Evolutionary conservation across 2,329 filamentous ascomycete genomes (phyloP).

Genomic region (Hypoxylon sp.): DNA sequence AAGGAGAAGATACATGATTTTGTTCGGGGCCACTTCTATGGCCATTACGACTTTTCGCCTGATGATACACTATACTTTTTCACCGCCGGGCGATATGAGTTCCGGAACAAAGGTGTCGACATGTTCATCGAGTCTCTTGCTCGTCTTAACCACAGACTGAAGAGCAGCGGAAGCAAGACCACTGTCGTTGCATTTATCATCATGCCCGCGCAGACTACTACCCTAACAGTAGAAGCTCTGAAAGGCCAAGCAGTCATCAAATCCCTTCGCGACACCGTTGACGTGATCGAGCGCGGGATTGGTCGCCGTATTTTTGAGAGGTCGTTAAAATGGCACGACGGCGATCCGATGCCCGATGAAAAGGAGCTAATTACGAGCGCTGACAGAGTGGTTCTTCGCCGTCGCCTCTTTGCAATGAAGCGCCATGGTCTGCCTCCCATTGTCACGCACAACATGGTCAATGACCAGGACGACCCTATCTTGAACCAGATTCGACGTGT

Average conservation of each 20-base stretch:
- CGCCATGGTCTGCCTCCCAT: constrained; percentile 90
- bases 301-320: constrained; percentile 95
- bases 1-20: constrained; percentile 99
- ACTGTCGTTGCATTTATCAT: constrained; percentile 98
- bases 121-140: constrained; percentile 99
- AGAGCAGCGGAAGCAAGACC: constrained; percentile 85
- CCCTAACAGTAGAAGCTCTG: constrained; percentile 93
- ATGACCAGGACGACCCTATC: constrained; percentile 92
- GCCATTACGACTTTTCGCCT: constrained; percentile 96
- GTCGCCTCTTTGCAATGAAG: constrained; percentile 97
- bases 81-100: constrained; percentile 96
- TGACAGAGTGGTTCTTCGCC: constrained; percentile 91
- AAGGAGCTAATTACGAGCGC: constrained; percentile 94
- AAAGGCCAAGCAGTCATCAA: constrained; percentile 99
- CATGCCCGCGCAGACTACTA: constrained; percentile 97
- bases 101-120: constrained; percentile 97
- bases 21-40: constrained; percentile 97
- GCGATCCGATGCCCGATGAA: constrained; percentile 92
- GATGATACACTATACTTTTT: constrained; percentile 99
- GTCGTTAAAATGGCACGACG: constrained; percentile 95
- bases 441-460: constrained; percentile 98
- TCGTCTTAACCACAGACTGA: constrained; percentile 93
- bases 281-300: constrained; percentile 92
- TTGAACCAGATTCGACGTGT: constrained; percentile 96
- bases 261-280: constrained; percentile 91